Conservation (phyloP, 2,329 filamentous ascomycete genomes). For the Esteya vermicola region DNA sequence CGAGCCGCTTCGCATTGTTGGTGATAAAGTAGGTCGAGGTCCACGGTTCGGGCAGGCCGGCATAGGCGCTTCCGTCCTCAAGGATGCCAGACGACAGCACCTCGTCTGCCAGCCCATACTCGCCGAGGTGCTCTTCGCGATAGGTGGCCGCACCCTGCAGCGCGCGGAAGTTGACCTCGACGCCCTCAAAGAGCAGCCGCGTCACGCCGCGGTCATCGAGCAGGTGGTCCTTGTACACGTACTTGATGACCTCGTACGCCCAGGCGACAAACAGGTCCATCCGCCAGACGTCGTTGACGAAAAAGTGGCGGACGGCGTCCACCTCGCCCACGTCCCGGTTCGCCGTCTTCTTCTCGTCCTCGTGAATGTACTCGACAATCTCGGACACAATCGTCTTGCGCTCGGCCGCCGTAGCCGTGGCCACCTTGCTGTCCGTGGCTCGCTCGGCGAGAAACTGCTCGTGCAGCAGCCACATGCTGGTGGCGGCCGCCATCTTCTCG, state of each 20-base stretch:
- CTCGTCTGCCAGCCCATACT: conserved; percentile 62
- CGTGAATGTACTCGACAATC: conserved; percentile 61
- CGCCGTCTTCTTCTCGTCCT: conserved; percentile 58
- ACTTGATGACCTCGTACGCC: conserved; percentile 63
- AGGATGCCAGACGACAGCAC: conserved; percentile 52
- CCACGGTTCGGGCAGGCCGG: conserved; percentile 68
- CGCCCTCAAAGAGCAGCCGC: conserved; percentile 52
- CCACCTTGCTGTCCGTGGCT: conserved; percentile 30
- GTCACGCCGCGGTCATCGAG: conserved; percentile 40
- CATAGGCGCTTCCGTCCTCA: conserved; percentile 46
- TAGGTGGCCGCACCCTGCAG: conserved; percentile 56
- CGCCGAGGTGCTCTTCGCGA: conserved; percentile 50
- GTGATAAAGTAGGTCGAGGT: conserved; percentile 55
- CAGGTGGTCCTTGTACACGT: conserved; percentile 48
- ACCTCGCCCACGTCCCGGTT: conserved; percentile 53
- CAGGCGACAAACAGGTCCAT: conserved; percentile 66
- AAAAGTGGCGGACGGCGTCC: conserved; percentile 75
- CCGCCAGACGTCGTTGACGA: conserved; percentile 59
- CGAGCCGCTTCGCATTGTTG: conserved; percentile 45
- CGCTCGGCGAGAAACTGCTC: conserved; percentile 51
- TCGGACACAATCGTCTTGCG: conserved; percentile 60
- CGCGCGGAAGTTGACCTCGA: conserved; percentile 51
- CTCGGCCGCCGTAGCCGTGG: no score
- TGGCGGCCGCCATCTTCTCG: conserved; percentile 75
- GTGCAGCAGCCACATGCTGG: conserved; percentile 67